Evolutionary conservation across 345 rosid species (phyloP), one percentile per base, ranked within the genome.

Genomic region (Excoecaria agallocha): DNA sequence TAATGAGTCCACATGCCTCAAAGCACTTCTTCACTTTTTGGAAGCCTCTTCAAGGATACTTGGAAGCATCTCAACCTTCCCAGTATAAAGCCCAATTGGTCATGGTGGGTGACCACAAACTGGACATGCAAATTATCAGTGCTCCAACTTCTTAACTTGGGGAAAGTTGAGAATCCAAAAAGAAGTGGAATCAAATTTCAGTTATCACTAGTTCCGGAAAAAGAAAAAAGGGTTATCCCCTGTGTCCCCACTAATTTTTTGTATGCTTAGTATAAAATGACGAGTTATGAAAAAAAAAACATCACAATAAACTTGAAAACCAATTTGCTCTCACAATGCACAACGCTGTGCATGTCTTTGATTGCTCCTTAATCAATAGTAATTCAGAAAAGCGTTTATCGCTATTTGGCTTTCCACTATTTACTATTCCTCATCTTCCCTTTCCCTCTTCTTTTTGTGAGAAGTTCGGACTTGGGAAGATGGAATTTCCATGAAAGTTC

Each of bases 11-110:
- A 30, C 30, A 30, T 25, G 12, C 63, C 63, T 59, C 30, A 15
- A 12, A 25, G 15, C 38, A 59, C 30, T 38, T 59, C 38, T 59
- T 59, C 16, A 8, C 16, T 35, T 37, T 25, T 37, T 15, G 35
- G 66, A 38, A 38, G 20, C 24, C 48, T 11, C 48, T n/a, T 37
- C 67, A 17, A 63, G 67, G 39, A 15, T 38, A 39, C 20, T 52
- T 52, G 57, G n/a, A 39, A 63, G 48, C 19, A 63, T 63, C 8
- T 38, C 46, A 63, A 63, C 22, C 43, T 63, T 63, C 67, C 48
- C 16, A 63, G 19, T 7, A 37, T 37, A 37, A 16, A n/a, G 20
- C 46, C 67, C 67, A 37, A 6, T 4, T 37, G 43, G 48, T 62
- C 66, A 37, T 16, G 12, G 46, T 7, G 17, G 45, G 46, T 6